Evolutionary conservation across 2,329 filamentous ascomycete genomes (phyloP).

Genomic region (Sporothrix protearum): DNA sequence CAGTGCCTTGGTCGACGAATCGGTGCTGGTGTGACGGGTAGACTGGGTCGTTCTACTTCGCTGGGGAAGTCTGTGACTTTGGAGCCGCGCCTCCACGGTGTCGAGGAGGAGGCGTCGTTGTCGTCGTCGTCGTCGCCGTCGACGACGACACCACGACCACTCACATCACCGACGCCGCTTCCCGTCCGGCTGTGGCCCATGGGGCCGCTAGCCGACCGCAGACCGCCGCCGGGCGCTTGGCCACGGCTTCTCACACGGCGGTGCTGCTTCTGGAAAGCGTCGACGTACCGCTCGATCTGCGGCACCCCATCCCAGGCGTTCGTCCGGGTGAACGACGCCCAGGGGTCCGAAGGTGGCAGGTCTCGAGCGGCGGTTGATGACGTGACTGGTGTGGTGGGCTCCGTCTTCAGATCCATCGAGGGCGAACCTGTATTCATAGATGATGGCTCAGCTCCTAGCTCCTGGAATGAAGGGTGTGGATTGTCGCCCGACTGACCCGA

Average conservation of each 20-base stretch:
- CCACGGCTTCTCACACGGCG: slow-evolving; percentile 39
- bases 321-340: slow-evolving; percentile 67
- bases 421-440: slow-evolving; percentile 37
- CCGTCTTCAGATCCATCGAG: slow-evolving; percentile 39
- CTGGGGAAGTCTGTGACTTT: slow-evolving; percentile 85
- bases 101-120: slow-evolving; percentile 21
- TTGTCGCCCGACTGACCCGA: slow-evolving; percentile 30
- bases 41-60: slow-evolving; percentile 75
- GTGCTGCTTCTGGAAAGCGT: slow-evolving; percentile 62
- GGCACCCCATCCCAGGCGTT: slow-evolving; percentile 95
- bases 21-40: slow-evolving; percentile 87
- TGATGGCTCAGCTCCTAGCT: slow-evolving; percentile 35
- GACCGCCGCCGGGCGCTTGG: slow-evolving; percentile 18
- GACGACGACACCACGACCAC: slow-evolving; percentile 15
- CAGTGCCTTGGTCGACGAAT: slow-evolving; percentile 66
- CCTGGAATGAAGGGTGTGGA: slow-evolving; percentile 24
- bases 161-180: background rate
- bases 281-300: slow-evolving; percentile 84
- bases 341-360: slow-evolving; percentile 53
- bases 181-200: slow-evolving; percentile 27
- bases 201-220: slow-evolving; percentile 31
- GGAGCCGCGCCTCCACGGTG: slow-evolving; percentile 44
- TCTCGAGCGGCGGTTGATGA: slow-evolving; percentile 41
- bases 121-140: slow-evolving; percentile 20
- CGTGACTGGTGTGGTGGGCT: slow-evolving; percentile 48